Percentiles rank a stretch among this genome's conserved stretches.
Evolutionary conservation across 2,329 filamentous ascomycete species (phyloP).

Genomic region (Trematosphaeria pertusa): DNA sequence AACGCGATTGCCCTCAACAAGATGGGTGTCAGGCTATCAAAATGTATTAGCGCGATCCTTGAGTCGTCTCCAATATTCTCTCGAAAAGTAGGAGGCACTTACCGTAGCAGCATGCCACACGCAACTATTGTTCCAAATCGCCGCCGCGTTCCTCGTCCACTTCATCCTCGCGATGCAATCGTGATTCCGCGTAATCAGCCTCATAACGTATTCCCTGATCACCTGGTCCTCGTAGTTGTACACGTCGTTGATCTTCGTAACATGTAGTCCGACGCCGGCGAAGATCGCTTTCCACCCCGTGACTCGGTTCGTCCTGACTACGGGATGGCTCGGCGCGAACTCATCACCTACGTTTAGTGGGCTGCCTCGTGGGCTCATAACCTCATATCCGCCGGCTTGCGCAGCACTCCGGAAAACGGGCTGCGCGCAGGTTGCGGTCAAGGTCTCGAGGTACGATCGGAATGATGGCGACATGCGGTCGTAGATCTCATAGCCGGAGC

Average conservation of each 20-base stretch:
- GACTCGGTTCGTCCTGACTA: conserved; percentile 40
- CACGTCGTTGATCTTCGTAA: conserved; percentile 48
- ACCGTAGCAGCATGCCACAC: conserved; percentile 37
- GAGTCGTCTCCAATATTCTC: neutral
- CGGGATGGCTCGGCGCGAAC: conserved; percentile 32
- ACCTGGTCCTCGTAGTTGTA: conserved; percentile 45
- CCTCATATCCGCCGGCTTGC: conserved; percentile 13
- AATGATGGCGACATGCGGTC: conserved; percentile 35
- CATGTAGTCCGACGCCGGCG: conserved; percentile 36
- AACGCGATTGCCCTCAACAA: conserved; percentile 28
- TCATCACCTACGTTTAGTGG: conserved; percentile 31
- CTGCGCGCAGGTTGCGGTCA: conserved; percentile 34
- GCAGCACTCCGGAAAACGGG: conserved; percentile 25
- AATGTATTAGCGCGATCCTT: neutral
- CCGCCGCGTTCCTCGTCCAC: conserved; percentile 48
- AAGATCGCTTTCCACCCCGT: conserved; percentile 46
- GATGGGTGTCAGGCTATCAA: conserved; percentile 27
- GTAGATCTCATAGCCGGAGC: conserved; percentile 51
- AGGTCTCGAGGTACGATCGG: conserved; percentile 28
- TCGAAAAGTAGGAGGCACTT: no score
- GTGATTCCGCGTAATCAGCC: conserved; percentile 49
- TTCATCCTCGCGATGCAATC: conserved; percentile 51
- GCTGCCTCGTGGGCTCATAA: conserved; percentile 26
- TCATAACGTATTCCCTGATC: conserved; percentile 48
- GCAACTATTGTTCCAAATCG: conserved; percentile 51